phyloP scores from a whole-genome alignment of 176 grass and related monocot genomes.

The Neostapfia colusana region DNA sequence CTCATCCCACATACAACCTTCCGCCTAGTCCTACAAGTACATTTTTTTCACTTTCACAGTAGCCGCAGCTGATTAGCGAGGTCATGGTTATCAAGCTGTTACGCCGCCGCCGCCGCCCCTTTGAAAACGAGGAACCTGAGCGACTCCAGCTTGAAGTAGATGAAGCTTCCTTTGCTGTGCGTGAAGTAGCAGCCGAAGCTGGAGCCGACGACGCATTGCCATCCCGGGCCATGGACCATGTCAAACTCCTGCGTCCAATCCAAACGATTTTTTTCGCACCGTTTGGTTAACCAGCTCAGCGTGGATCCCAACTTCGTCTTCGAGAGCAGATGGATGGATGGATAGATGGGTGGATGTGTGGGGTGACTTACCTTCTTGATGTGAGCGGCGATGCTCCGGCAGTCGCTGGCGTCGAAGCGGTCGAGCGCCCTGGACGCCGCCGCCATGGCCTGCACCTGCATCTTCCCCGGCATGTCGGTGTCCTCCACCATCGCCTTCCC shows the following conservation, averaged over 20 bases:
- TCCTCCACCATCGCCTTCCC: conserved; percentile 92
- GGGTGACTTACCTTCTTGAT: conserved; percentile 72
- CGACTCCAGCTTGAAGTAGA: conserved; percentile 86
- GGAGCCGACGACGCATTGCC: conserved; percentile 95
- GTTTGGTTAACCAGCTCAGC: too few species aligned
- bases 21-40: not conserved
- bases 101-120: conserved; percentile 42
- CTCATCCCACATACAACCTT: too few species aligned
- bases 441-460: conserved; percentile 85
- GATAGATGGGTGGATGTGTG: not conserved
- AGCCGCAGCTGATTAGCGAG: not conserved
- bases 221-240: conserved; percentile 65
- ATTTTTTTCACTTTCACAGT: not conserved
- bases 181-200: conserved; percentile 98
- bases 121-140: conserved; percentile 93
- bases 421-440: conserved; percentile 81
- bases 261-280: not conserved
- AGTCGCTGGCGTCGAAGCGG: conserved; percentile 87
- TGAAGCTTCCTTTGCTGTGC: conserved; percentile 81
- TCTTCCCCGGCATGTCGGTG: conserved; percentile 94
- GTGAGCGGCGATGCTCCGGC: conserved; percentile 71
- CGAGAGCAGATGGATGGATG: not conserved
- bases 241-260: conserved; percentile 70
- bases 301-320: too few species aligned
- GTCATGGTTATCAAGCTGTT: not conserved